Percentiles rank a stretch among this genome's conserved stretches.
phyloP scores from a whole-genome alignment of 2,329 filamentous ascomycete species.

The Endoconidiophora polonica region DNA sequence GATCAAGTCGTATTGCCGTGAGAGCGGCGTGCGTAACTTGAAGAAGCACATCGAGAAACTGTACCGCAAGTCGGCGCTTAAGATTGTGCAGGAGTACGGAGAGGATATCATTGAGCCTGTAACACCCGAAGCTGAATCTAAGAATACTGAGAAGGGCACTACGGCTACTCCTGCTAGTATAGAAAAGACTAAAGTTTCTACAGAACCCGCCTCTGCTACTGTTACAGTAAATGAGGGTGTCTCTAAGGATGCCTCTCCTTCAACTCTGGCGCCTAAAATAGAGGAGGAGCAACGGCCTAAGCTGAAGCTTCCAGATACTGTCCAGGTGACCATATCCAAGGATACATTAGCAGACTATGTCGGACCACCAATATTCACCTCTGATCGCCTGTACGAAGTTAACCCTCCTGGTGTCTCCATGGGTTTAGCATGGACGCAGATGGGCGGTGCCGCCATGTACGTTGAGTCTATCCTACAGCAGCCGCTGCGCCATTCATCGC shows the following conservation, averaged over 20 bases:
- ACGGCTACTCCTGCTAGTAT: constrained; percentile 13
- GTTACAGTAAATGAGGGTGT: constrained; percentile 16
- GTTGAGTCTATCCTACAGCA: constrained; percentile 91
- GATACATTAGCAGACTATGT: constrained; percentile 94
- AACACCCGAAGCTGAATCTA: constrained; percentile 46
- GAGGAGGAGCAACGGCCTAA: constrained; percentile 58
- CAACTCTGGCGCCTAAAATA: constrained; percentile 25
- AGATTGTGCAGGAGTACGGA: constrained; percentile 89
- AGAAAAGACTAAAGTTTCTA: constrained; percentile 13
- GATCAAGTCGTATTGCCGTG: constrained; percentile 96
- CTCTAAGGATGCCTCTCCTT: constrained; percentile 13
- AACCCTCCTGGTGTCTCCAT: constrained; percentile 91
- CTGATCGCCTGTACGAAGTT: constrained; percentile 84
- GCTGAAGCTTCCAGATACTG: constrained; percentile 67
- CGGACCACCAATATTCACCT: constrained; percentile 85
- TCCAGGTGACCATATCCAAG: constrained; percentile 74
- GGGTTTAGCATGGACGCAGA: constrained; percentile 95
- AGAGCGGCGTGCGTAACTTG: constrained; percentile 89
- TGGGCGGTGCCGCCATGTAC: constrained; percentile 92
- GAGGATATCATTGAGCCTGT: constrained; percentile 56
- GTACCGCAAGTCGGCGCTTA: constrained; percentile 89
- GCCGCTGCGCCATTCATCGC: constrained; percentile 54
- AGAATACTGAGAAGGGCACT: constrained; percentile 19
- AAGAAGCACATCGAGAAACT: constrained; percentile 99
- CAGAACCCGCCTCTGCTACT: not conserved